Evolutionary conservation across 1,284 basidiomycete species (phyloP).

Genomic region (Trametes versicolor): DNA sequence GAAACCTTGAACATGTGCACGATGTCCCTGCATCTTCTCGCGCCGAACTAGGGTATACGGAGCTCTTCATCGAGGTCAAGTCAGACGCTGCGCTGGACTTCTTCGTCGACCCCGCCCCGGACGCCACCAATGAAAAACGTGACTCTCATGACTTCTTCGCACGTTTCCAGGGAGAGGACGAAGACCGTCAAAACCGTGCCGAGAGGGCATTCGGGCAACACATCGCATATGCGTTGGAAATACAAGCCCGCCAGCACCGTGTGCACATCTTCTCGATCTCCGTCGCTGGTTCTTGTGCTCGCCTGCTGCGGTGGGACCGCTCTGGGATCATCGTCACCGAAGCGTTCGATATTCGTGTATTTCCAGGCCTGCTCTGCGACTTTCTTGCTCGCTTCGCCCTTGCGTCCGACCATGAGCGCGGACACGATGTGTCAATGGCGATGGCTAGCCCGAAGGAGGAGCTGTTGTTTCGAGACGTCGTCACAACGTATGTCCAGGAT

Average conservation of each 20-base stretch:
- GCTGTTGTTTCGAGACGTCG: conserved; percentile 3
- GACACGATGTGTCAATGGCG: conserved; percentile 34
- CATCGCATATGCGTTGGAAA: conserved; percentile 18
- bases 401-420: conserved; percentile 32
- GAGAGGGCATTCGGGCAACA: conserved; percentile 18
- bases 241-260: conserved; percentile 26
- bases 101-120: conserved; percentile 15
- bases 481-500: conserved; percentile 4
- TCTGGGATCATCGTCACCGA: conserved; percentile 42
- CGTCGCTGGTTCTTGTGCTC: conserved; percentile 35
- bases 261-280: conserved; percentile 38
- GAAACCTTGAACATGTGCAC: neutral
- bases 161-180: neutral
- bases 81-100: conserved; percentile 4
- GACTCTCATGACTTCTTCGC: conserved; percentile 14
- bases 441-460: conserved; percentile 22
- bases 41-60: conserved; percentile 18
- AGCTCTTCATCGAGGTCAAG: conserved; percentile 21
- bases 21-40: neutral
- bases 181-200: neutral
- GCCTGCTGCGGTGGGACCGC: conserved; percentile 45
- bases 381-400: conserved; percentile 42
- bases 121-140: neutral
- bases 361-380: conserved; percentile 33
- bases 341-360: conserved; percentile 38